Conservation (phyloP, 106 monocot species). For the Allium fistulosum region DNA sequence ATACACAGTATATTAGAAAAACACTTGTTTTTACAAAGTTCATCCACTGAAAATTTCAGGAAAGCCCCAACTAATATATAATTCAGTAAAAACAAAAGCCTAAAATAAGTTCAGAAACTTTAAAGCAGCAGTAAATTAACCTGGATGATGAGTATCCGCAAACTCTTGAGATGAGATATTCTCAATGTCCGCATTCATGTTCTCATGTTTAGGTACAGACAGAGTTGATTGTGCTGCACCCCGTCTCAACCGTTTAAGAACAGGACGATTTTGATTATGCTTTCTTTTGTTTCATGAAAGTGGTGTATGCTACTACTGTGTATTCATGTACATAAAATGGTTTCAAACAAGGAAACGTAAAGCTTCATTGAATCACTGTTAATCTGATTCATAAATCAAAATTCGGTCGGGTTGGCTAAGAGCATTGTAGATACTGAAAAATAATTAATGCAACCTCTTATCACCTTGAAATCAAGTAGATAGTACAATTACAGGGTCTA, state of each 20-base stretch:
- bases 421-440: no score
- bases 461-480: no score
- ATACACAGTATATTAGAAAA: neutral
- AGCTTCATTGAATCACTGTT: no score
- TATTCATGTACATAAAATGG: no score
- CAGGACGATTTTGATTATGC: slow-evolving; percentile 6
- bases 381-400: no score
- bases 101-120: neutral
- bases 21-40: slow-evolving; percentile 24
- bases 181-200: slow-evolving; percentile 68
- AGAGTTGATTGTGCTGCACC: slow-evolving; percentile 20
- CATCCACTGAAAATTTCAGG: neutral
- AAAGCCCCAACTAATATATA: neutral
- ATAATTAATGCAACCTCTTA: no score
- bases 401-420: no score
- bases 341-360: no score
- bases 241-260: slow-evolving; percentile 40
- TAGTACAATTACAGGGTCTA: no score
- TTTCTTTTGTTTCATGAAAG: no score
- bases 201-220: neutral
- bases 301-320: no score
- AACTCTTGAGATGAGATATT: slow-evolving; percentile 74
- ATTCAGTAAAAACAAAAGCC: neutral
- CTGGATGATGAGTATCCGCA: slow-evolving; percentile 18
- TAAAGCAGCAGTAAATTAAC: slow-evolving; percentile 7